Evolutionary conservation across 2,329 filamentous ascomycete species (phyloP).

Genomic region (Claviceps humidiphila): DNA sequence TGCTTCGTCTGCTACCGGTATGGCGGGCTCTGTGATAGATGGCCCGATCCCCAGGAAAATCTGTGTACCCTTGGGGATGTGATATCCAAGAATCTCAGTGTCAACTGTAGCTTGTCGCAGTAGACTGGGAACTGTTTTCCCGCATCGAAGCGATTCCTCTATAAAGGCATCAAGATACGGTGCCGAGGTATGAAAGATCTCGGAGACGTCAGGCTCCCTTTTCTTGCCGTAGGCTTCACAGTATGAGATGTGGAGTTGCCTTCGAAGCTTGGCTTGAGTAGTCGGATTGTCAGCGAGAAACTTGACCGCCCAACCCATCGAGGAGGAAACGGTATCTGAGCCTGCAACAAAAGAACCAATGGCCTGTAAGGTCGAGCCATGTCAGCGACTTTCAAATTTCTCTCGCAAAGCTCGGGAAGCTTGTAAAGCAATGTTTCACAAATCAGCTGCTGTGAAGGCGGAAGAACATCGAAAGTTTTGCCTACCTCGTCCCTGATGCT

Average conservation of each 20-base stretch:
- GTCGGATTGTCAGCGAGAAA: constrained; percentile 3
- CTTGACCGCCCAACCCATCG: constrained; percentile 2
- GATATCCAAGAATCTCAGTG: constrained; percentile 18
- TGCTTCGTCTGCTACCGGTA: constrained; percentile 1
- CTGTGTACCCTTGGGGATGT: constrained; percentile 21
- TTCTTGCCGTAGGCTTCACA: constrained; percentile 8
- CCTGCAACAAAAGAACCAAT: constrained; percentile 14
- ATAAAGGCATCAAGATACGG: constrained; percentile 24
- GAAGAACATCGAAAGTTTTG: not conserved
- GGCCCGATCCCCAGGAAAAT: constrained; percentile 15
- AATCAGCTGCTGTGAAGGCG: not conserved
- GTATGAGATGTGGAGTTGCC: constrained; percentile 8
- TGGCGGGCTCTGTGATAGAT: not conserved
- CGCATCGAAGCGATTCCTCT: constrained; percentile 22
- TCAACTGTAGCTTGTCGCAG: constrained; percentile 17
- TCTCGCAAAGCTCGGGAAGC: not conserved
- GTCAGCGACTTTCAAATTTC: not conserved
- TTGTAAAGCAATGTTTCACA: not conserved
- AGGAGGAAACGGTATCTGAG: constrained; percentile 9
- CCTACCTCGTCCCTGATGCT: constrained; percentile 20
- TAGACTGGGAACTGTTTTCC: constrained; percentile 14
- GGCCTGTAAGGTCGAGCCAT: constrained; percentile 1
- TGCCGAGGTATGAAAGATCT: constrained; percentile 13
- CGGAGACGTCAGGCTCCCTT: constrained; percentile 14
- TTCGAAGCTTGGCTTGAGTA: constrained; percentile 9